These are phyloP conservation scores for Lipomyces yamadae DNA, from an alignment of 805 yeast genomes.

Conservation along the genomic window DNA sequence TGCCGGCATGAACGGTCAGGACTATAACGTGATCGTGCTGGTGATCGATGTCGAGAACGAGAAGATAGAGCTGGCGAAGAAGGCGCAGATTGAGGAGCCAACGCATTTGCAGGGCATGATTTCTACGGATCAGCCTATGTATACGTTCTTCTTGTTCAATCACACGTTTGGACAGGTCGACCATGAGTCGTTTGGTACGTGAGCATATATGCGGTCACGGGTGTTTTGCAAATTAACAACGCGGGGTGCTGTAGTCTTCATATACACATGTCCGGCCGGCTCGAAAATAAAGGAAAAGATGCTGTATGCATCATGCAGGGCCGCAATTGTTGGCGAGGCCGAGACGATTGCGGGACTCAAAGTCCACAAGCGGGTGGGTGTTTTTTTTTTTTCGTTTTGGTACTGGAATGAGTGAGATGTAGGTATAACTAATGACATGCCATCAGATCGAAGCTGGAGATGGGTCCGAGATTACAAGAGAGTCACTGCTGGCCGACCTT, in stretches of 20 bases:
- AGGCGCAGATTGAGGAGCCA: constrained; percentile 40
- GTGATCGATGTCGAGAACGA: constrained; percentile 59
- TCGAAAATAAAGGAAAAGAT: constrained; percentile 88
- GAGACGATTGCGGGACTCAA: constrained; percentile 32
- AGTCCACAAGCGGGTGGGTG: constrained; percentile 38
- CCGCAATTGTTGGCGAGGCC: constrained; percentile 42
- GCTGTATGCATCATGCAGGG: constrained; percentile 82
- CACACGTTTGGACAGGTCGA: constrained; percentile 45
- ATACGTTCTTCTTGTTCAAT: constrained; percentile 53
- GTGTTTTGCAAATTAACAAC: background rate
- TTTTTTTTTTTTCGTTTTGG: constrained; percentile 2
- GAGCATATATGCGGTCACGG: background rate
- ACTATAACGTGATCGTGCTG: constrained; percentile 52
- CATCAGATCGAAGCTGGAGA: constrained; percentile 42
- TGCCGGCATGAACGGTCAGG: constrained; percentile 42
- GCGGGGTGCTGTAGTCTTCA: constrained; percentile 55
- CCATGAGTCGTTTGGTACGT: constrained; percentile 39
- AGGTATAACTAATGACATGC: background rate
- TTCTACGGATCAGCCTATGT: constrained; percentile 57
- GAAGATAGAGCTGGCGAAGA: constrained; percentile 49
- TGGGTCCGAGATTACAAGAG: constrained; percentile 38
- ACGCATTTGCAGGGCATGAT: constrained; percentile 47
- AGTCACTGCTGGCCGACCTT: constrained; percentile 28
- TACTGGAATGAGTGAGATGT: background rate
- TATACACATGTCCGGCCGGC: constrained; percentile 88